phyloP scores from a whole-genome alignment of 1,139 yeast genomes.

The Eremothecium gossypii region DNA sequence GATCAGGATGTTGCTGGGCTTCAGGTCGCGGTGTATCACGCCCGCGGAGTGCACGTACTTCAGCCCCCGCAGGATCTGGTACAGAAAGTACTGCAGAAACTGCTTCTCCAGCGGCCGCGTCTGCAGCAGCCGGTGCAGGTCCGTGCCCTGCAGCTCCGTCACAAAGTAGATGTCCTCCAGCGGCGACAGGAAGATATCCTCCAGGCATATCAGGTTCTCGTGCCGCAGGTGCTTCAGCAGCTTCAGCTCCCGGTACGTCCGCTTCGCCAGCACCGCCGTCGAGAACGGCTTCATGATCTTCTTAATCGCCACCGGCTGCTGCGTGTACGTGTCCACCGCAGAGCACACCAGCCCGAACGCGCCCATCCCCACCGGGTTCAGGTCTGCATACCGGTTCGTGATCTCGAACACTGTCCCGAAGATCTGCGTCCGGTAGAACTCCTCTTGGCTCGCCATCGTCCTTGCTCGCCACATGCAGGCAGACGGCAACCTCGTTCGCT shows the following conservation, averaged over 20 bases:
- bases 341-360: conserved; percentile 97
- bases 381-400: conserved; percentile 80
- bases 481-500: too few species aligned
- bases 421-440: conserved; percentile 40
- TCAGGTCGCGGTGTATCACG: conserved; percentile 89
- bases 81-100: conserved; percentile 90
- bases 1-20: conserved; percentile 85
- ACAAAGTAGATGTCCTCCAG: conserved; percentile 95
- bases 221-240: conserved; percentile 87
- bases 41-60: conserved; percentile 97
- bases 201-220: conserved; percentile 86
- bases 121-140: conserved; percentile 79
- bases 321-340: conserved; percentile 84
- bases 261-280: conserved; percentile 87
- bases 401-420: conserved; percentile 89
- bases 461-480: too few species aligned
- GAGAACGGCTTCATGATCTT: conserved; percentile 96
- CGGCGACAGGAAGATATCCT: conserved; percentile 91
- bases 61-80: conserved; percentile 86
- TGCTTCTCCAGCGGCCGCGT: conserved; percentile 93
- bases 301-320: conserved; percentile 92
- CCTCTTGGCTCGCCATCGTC: conserved; percentile 14
- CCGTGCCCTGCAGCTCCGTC: conserved; percentile 94
- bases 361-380: conserved; percentile 98
- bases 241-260: conserved; percentile 93